Base-by-base conservation (phyloP, 371 early-diverging fungal genomes). In the Umbelopsis sp. region DNA sequence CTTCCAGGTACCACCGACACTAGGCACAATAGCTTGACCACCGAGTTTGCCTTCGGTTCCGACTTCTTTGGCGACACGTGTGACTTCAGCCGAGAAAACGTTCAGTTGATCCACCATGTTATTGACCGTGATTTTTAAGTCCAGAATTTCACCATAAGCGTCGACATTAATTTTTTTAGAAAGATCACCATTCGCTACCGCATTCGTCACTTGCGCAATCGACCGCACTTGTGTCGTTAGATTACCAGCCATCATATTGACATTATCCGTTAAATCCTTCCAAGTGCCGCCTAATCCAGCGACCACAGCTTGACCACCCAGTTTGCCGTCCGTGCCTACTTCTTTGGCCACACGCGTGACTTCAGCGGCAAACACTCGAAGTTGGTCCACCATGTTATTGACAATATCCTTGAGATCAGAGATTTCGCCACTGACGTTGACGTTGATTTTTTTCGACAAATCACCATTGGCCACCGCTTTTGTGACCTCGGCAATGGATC, bases 111-210 rank as follows among this genome's bases (percentile, higher is more conserved):
- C 79, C 16, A 89, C 72, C 89, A 91, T 91, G 64, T 86, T 79
- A 74, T 90, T 89, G 45, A 91, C 89, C 68, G 86, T 88, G 57
- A 87, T 84, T 74, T 91, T 89, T 45, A 91, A 80, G 7, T 70
- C 72, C 38, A 89, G 81, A 81, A 89, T 89, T 71, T 90, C 89
- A 38, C 89, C 89, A n/a, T 82, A 76, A 0, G 89, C 84, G 50
- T 88, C 87, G 7, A 88, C 83, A 20, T 87, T 89, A 51, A 91
- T 88, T 70, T 85, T 82, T 32, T 82, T 80, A 5, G 85, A 85
- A n/a, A 84, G 81, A 72, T 88, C 87, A 24, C 88, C 89, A 3
- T 73, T 76, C 1, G 88, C 81, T 3, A 84, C 86, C 1, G 86
- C 82, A 2, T 82, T 80, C 4, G 86, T 83, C 29, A 86, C 81